A percentile compares a stretch with the other conserved stretches of the same genome.
Conservation (phyloP, 306 rosid genomes). For the Benincasa hispida region DNA sequence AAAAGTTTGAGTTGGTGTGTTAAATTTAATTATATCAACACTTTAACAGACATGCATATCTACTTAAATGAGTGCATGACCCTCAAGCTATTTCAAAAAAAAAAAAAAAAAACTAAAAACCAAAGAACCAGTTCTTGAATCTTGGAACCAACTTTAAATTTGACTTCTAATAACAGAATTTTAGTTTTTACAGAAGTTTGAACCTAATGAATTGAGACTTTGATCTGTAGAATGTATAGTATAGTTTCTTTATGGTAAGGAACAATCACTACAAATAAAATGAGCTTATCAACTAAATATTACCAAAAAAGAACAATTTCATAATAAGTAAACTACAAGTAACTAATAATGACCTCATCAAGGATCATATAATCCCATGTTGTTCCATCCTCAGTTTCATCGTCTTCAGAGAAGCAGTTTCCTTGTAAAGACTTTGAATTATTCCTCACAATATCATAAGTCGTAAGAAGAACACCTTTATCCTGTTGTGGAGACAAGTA, state of each 20-base stretch:
- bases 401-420: constrained; percentile 24
- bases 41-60: too few relatives aligned
- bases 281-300: background rate
- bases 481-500: constrained; percentile 31
- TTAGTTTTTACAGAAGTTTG: background rate
- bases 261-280: background rate
- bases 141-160: background rate
- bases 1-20: too few relatives aligned
- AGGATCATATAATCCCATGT: constrained; percentile 96
- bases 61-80: background rate
- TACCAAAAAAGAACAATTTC: background rate
- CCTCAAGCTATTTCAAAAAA: background rate
- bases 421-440: constrained; percentile 65
- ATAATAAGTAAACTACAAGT: background rate
- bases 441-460: constrained; percentile 85
- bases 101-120: background rate
- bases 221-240: background rate
- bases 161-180: background rate
- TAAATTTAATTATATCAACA: too few relatives aligned
- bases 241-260: background rate
- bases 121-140: background rate
- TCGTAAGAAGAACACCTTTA: constrained; percentile 88
- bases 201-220: background rate
- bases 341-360: constrained; percentile 53
- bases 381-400: constrained; percentile 40